These are phyloP conservation scores for Wickerhamiella occidentalis DNA, from an alignment of 805 yeast genomes.

Conservation along the genomic window DNA sequence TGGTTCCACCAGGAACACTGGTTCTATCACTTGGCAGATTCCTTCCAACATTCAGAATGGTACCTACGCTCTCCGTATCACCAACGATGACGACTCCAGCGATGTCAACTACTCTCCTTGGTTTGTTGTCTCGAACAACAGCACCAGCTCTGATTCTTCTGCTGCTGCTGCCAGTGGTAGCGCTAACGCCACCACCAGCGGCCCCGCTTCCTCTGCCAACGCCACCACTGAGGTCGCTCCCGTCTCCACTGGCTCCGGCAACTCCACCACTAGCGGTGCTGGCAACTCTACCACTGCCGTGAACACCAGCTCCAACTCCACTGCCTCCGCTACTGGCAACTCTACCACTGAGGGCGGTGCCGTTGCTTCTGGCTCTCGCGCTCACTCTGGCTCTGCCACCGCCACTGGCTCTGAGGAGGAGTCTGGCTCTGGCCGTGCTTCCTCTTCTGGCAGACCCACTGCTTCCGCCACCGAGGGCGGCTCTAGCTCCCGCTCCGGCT, in stretches of 20 bases:
- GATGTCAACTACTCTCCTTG: conserved; percentile 29
- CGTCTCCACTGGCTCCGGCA: conserved; percentile 8
- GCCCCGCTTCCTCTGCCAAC: conserved; percentile 10
- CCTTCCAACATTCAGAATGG: conserved; percentile 26
- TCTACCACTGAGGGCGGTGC: neutral
- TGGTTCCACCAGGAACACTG: conserved; percentile 27
- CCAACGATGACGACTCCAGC: conserved; percentile 22
- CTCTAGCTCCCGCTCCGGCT: conserved; percentile 11
- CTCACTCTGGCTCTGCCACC: neutral
- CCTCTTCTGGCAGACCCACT: neutral
- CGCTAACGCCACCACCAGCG: conserved; percentile 12
- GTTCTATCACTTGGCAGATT: conserved; percentile 28
- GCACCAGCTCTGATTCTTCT: conserved; percentile 16
- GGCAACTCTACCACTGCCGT: neutral
- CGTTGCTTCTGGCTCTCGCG: conserved; percentile 8
- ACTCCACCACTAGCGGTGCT: conserved; percentile 2
- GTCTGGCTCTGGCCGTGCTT: conserved; percentile 10
- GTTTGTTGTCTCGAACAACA: conserved; percentile 23
- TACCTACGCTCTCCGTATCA: conserved; percentile 28
- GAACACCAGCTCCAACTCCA: conserved; percentile 5
- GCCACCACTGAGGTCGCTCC: conserved; percentile 4
- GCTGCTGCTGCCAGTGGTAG: conserved; percentile 15
- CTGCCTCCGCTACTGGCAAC: neutral
- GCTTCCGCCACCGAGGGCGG: conserved; percentile 9
- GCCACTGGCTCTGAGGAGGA: conserved; percentile 10